Evolutionary conservation across 805 yeast species (phyloP), one percentile per base, ranked within the genome.

Genomic region (Metschnikowia baotianmanensis): DNA sequence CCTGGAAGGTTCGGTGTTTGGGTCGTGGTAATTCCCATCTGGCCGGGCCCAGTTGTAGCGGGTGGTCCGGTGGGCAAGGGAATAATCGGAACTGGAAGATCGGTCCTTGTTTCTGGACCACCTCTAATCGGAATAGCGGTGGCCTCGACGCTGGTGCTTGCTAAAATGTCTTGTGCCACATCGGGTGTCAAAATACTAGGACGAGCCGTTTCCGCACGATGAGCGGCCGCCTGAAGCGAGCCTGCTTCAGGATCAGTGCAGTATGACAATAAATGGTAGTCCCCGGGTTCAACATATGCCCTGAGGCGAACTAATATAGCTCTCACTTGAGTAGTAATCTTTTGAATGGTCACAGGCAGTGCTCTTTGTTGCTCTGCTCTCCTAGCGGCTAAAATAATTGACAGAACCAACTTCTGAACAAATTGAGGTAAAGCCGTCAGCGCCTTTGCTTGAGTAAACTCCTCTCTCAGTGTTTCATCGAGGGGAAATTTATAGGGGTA

Each of bases 101-200:
- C 40, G 17, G 32, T 13, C 11, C 33, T 31, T 5, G 36, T 10
- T 8, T 17, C 16, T 19, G 36, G 27, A 2, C 48, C 38, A 12
- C 45, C 45, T 4, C 48, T 35, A n/a, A 48, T 38, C 3, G 56
- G 30, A 3, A 51, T 43, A 3, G 54, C 53, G 17, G 56, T 42
- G 6, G 59, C 56, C 38, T 58, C 65, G 44, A 55, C 53, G 12
- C 57, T 57, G 20, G 50, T 51, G 26, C 57, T 54, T 7, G 67
- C 62, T 30, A 61, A 30, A 28, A 66, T 58, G 26, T 62, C 62
- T 38, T 63, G 72, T n/a, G 62, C 50, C 15, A 61, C 67, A 31
- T 67, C 72, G 16, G 62, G 68, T 11, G 61, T 65, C 26, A 67
- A 51, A 8, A 69, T 65, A 23, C 55, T 60, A 4, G 74, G 73